Evolutionary conservation across 352 stramenopile genomes (phyloP).

Genomic region (Pythium insidiosum): DNA sequence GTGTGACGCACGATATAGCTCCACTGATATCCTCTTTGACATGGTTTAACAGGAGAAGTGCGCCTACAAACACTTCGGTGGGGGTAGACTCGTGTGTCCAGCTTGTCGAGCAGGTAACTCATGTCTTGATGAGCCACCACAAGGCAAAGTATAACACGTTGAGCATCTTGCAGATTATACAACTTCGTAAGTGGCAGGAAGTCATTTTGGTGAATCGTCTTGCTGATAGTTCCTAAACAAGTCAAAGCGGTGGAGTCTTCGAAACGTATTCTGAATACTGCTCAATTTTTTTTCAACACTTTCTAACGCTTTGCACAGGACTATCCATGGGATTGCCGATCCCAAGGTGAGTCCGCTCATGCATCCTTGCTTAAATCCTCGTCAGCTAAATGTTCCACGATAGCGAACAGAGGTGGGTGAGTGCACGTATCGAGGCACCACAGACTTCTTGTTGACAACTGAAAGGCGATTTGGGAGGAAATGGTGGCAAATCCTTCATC

Average conservation of each 20-base stretch:
- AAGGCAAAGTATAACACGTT: background rate
- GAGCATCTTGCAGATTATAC: constrained; percentile 28
- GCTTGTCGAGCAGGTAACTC: constrained; percentile 39
- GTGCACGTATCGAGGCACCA: too few relatives aligned
- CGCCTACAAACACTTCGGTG: constrained; percentile 76
- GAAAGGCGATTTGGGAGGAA: constrained; percentile 84
- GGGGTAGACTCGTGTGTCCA: constrained; percentile 51
- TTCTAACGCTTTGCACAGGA: constrained; percentile 19
- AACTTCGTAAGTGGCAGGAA: constrained; percentile 24
- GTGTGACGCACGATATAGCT: too few relatives aligned
- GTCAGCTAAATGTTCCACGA: background rate
- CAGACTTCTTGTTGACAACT: too few relatives aligned
- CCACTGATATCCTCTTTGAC: background rate
- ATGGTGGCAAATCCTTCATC: constrained; percentile 81
- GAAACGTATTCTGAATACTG: constrained; percentile 68
- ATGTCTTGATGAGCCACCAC: background rate
- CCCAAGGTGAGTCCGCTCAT: constrained; percentile 61
- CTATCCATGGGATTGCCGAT: constrained; percentile 53
- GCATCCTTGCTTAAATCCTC: too few relatives aligned
- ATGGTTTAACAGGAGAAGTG: constrained; percentile 57
- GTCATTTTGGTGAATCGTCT: background rate
- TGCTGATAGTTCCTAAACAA: constrained; percentile 8
- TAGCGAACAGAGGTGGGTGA: constrained; percentile 16
- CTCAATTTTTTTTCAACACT: background rate
- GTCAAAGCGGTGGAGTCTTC: constrained; percentile 36